phyloP scores from a whole-genome alignment of 768 basidiomycete species.

The Calocybe indica region DNA sequence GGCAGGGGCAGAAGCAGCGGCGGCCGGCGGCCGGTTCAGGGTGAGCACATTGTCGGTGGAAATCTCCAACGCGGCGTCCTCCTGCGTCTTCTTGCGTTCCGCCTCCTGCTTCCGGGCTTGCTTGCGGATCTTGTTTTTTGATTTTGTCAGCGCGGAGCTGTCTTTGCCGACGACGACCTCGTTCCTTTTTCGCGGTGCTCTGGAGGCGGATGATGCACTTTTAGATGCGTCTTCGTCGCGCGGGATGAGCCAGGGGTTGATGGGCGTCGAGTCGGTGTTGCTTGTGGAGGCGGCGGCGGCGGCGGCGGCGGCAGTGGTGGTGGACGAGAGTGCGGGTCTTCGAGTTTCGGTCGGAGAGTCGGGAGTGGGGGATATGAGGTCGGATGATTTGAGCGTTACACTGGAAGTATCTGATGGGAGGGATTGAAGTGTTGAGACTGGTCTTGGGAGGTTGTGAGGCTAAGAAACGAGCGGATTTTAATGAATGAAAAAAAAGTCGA shows the following conservation, averaged over 20 bases:
- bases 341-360: conserved; percentile 14
- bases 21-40: conserved; percentile 28
- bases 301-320: conserved; percentile 13
- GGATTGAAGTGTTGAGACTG: conserved; percentile 16
- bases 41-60: conserved; percentile 47
- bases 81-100: conserved; percentile 51
- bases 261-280: not conserved
- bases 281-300: no score
- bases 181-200: conserved; percentile 65
- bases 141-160: conserved; percentile 54
- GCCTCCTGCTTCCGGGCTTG: conserved; percentile 47
- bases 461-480: not conserved
- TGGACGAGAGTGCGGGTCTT: conserved; percentile 8
- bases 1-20: conserved; percentile 12
- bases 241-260: conserved; percentile 81
- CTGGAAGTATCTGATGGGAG: conserved; percentile 57
- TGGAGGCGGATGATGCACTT: conserved; percentile 15
- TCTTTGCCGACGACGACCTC: conserved; percentile 66
- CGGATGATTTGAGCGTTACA: conserved; percentile 59
- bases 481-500: not conserved
- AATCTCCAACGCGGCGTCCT: conserved; percentile 81
- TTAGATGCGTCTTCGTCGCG: conserved; percentile 16
- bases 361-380: conserved; percentile 36
- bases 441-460: conserved; percentile 12
- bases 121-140: conserved; percentile 73